Evolutionary conservation across 2,329 filamentous ascomycete species (phyloP), one percentile per base, ranked within the genome.

Genomic region (Monosporascus sp.): DNA sequence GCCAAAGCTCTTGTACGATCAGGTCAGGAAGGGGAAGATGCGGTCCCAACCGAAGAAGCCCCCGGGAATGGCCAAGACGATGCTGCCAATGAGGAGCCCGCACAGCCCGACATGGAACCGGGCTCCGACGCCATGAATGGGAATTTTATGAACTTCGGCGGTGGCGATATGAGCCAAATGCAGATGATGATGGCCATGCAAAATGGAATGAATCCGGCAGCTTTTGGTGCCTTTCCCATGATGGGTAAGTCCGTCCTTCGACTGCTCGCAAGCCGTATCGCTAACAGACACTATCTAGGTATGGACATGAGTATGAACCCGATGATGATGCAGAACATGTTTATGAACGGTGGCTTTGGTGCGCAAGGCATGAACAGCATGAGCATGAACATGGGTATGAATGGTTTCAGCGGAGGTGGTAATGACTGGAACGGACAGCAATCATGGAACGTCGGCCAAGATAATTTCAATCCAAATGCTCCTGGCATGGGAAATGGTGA

Each of bases 251-350:
- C 17, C 7, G 35, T 48, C 9, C 35, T 7, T 26, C 22, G 11
- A n/a, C 31, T n/a, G 28, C 28, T 53, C 53, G 48, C 48, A 24
- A 31, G 26, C 35, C 37, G 37, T 28, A 18, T 55, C 26, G 55
- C 70, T 77, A 63, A 73, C 56, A 48, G 17, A 22, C 18, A 1
- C 59, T 48, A 56, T 24, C 1, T 60, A 89, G 88, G 84, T 67
- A 92, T 94, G 87, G 84, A 84, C 66, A 91, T 93, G 87, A 81
- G 81, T 72, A 94, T 96, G 89, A 88, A 92, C 78, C 84, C 85
- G 56, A 85, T 86, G 79, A 74, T 78, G 71, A 87, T 87, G 82
- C 84, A 88, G 70, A 86, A 81, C 73, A 86, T 86, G 81, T 84
- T 85, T 79, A 89, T 91, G 86, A 90, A 84, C 77, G 84, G 85